Conservation (phyloP, 2,329 filamentous ascomycete genomes). For the Ceratocystiopsis sp. region DNA sequence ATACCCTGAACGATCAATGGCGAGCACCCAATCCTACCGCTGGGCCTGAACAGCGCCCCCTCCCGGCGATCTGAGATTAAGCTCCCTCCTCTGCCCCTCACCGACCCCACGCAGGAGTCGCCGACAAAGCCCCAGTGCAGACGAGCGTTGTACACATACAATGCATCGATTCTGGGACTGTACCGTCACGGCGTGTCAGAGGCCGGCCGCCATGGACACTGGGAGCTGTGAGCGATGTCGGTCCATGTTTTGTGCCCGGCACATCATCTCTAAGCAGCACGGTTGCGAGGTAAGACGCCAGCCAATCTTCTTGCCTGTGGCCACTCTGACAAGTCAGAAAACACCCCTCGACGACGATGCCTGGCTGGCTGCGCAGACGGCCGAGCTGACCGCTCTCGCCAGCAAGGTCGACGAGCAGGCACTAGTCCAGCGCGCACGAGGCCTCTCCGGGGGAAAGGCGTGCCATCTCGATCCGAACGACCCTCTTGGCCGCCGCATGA, state of each 20-base stretch:
- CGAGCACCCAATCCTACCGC: too few relatives aligned
- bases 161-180: conserved; percentile 2
- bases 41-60: too few relatives aligned
- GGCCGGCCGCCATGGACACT: not conserved
- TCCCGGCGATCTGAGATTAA: too few relatives aligned
- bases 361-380: conserved; percentile 1
- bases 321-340: not conserved
- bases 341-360: conserved; percentile 1
- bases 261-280: not conserved
- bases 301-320: not conserved
- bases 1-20: too few relatives aligned
- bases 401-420: not conserved
- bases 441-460: not conserved
- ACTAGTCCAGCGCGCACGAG: not conserved
- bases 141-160: not conserved
- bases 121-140: too few relatives aligned
- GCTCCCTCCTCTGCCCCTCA: too few relatives aligned
- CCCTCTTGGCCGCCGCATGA: not conserved
- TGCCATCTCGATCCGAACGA: conserved; percentile 1
- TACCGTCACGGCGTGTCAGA: not conserved
- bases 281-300: not conserved
- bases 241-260: not conserved
- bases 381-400: not conserved
- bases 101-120: too few relatives aligned
- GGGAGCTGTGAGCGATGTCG: conserved; percentile 1